These are phyloP conservation scores for Penicillium verrucosum DNA, from an alignment of 2,329 filamentous ascomycete genomes.

Conservation along the genomic window DNA sequence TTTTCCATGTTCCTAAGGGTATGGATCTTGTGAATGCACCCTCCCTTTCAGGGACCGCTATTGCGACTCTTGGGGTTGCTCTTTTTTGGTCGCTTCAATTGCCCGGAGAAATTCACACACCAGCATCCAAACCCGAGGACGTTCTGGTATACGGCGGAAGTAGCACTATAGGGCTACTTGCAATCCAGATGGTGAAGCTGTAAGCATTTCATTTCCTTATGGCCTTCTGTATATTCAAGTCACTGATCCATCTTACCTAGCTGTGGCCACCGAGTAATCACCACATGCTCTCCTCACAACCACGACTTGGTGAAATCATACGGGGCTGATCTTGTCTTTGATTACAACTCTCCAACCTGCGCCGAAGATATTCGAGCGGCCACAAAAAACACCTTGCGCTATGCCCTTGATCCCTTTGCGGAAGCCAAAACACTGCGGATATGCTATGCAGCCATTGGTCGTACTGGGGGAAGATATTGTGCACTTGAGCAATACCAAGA, in stretches of 20 bases:
- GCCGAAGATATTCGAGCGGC: constrained; percentile 30
- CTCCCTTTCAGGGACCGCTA: constrained; percentile 19
- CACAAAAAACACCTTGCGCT: constrained; percentile 33
- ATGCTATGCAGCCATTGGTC: constrained; percentile 20
- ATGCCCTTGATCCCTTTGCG: constrained; percentile 22
- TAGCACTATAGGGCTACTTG: constrained; percentile 21
- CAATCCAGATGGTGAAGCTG: constrained; percentile 25
- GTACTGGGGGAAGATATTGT: constrained; percentile 24
- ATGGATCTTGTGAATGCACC: constrained; percentile 9
- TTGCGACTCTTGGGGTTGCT: constrained; percentile 23
- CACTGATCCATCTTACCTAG: background rate
- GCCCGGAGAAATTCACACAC: constrained; percentile 13
- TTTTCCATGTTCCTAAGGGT: constrained; percentile 16
- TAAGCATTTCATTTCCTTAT: background rate
- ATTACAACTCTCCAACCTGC: constrained; percentile 35
- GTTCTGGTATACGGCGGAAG: constrained; percentile 22
- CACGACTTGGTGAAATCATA: constrained; percentile 34
- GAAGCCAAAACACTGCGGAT: constrained; percentile 20
- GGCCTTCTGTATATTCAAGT: background rate
- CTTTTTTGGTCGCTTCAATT: constrained; percentile 24
- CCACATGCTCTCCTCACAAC: constrained; percentile 36
- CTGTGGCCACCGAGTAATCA: constrained; percentile 32
- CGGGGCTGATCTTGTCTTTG: constrained; percentile 37
- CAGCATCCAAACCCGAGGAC: constrained; percentile 11
- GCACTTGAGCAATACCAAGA: constrained; percentile 24